These are phyloP conservation scores for Colletotrichum navitas DNA, from an alignment of 2,329 filamentous ascomycete genomes.

Conservation along the genomic window DNA sequence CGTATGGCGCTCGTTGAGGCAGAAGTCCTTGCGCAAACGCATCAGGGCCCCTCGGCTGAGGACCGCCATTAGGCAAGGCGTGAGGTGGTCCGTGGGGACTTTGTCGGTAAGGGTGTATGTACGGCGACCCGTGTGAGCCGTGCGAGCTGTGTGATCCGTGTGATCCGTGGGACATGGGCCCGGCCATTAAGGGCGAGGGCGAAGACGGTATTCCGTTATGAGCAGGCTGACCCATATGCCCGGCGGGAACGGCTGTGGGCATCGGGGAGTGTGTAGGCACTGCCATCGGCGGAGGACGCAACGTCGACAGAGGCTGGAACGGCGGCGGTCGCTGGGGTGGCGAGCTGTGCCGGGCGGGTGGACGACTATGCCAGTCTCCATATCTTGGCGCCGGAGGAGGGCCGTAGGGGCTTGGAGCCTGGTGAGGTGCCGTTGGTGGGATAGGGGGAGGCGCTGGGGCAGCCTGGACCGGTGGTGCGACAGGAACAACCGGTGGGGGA, in stretches of 20 bases:
- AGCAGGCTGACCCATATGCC: conserved; percentile 55
- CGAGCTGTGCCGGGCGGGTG: conserved; percentile 63
- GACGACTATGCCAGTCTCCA: conserved; percentile 62
- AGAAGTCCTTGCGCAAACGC: conserved; percentile 61
- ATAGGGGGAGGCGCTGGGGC: conserved; percentile 49
- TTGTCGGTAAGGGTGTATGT: conserved; percentile 51
- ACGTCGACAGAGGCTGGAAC: conserved; percentile 56
- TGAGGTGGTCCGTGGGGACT: conserved; percentile 46
- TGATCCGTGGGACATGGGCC: conserved; percentile 52
- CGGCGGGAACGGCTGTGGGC: conserved; percentile 58
- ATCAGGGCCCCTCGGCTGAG: conserved; percentile 58
- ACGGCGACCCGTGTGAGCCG: conserved; percentile 44
- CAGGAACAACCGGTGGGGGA: conserved; percentile 45
- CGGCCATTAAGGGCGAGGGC: conserved; percentile 57
- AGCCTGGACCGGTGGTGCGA: conserved; percentile 38
- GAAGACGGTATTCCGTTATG: conserved; percentile 63
- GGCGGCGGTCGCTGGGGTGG: conserved; percentile 57
- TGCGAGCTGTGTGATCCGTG: conserved; percentile 17
- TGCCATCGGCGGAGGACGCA: conserved; percentile 63
- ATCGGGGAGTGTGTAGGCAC: conserved; percentile 57
- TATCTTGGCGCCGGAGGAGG: conserved; percentile 38
- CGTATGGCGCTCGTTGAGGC: conserved; percentile 57
- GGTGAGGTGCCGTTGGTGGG: conserved; percentile 54
- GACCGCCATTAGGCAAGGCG: conserved; percentile 54
- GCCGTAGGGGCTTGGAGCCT: conserved; percentile 53